Base-by-base conservation (phyloP, 1,284 basidiomycete genomes). In the Papiliotrema laurentii region DNA sequence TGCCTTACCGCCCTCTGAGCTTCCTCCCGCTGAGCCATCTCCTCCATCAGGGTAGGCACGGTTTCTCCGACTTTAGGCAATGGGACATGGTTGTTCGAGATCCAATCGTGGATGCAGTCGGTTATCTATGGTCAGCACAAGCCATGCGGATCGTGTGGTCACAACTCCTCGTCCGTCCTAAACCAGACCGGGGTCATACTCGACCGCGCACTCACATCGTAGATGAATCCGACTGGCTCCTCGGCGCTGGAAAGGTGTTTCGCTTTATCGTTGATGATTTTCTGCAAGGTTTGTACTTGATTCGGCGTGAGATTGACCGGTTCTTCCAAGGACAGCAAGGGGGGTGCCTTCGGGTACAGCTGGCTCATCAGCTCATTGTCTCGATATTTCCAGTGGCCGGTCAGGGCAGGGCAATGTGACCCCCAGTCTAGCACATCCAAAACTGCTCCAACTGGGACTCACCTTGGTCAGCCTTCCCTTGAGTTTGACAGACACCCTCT, bases 11-110 rank as follows among this genome's bases (percentile, higher is more conserved):
- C 66, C 51, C 59, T 47, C 48, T 73, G 55, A 14, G 68, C 70
- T 24, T 71, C 69, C 45, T 73, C 74, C 27, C 74, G 53, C 26
- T 64, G 53, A 4, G 70, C 69, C 58, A 68, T 71, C 55, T 72
- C 66, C 37, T 72, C 74, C 65, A 73, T 67, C 26, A 75, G 51
- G 13, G 64, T 71, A 6, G 66, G 69, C 9, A 62, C 61, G 2
- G 49, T 44, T 34, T 63, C 66, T 13, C 64, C 64, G 0, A 59
- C 53, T 35, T 57, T 64, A 5, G 72, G 64, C 21, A 73, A 47
- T 1, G 66, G 66, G 13, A 69, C 40, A 46, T 72, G 68, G 52
- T 74, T 66, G 10, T 60, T 56, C 13, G 63, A 58, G 13, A 75
- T 66, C 55, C 64, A 74, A 14, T 69, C 66, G 43, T 60, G 52